Conservation (phyloP, 2,329 filamentous ascomycete genomes). For the Ascochyta clinopodiicola region DNA sequence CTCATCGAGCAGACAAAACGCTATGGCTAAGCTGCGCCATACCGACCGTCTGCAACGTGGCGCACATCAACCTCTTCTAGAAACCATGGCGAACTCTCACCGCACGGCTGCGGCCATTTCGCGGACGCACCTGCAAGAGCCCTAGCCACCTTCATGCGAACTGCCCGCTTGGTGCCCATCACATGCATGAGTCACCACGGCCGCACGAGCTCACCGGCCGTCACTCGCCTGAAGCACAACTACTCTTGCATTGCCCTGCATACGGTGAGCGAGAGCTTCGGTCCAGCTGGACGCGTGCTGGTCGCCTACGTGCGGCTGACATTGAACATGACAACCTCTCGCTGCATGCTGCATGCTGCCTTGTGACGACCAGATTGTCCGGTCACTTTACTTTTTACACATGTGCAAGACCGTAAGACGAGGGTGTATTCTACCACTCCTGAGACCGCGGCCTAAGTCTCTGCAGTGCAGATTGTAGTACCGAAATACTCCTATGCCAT, state of each 20-base stretch:
- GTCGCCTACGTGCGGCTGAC: conserved; percentile 11
- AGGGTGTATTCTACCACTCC: too few relatives aligned
- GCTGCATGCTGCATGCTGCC: not conserved
- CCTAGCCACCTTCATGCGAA: conserved; percentile 8
- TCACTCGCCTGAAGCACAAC: not conserved
- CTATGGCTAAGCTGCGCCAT: not conserved
- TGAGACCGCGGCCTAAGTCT: not conserved
- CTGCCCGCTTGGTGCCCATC: conserved; percentile 13
- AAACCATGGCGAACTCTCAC: not conserved
- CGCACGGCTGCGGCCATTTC: conserved; percentile 3
- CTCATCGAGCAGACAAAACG: not conserved
- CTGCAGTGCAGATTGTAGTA: not conserved
- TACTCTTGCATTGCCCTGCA: conserved; percentile 7
- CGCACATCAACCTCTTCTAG: not conserved
- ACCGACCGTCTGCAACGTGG: not conserved
- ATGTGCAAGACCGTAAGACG: too few relatives aligned
- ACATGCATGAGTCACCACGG: not conserved
- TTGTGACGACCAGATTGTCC: not conserved
- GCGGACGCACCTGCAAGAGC: conserved; percentile 4
- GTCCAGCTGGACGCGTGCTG: not conserved
- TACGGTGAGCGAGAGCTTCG: not conserved
- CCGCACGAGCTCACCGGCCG: conserved; percentile 12
- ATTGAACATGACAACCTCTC: not conserved
- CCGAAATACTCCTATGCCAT: not conserved
- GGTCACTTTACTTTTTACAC: too few relatives aligned